These are phyloP conservation scores for Talaromyces sp. DNA, from an alignment of 2,329 filamentous ascomycete genomes.

Conservation along the genomic window DNA sequence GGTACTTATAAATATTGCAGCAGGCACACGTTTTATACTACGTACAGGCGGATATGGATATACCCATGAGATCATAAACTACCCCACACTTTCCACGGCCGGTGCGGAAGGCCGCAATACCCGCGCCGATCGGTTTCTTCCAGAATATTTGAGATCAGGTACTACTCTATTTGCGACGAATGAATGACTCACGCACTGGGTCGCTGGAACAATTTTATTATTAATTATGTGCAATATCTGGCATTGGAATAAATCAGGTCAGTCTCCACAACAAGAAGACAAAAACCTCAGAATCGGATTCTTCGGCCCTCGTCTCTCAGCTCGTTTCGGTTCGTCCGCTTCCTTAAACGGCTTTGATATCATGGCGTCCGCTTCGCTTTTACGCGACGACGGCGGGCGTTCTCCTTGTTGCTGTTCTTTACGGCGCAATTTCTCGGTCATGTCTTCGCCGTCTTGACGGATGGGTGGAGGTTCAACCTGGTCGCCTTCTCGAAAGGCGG, in stretches of 20 bases:
- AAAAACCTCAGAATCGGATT: background rate
- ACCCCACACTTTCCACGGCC: background rate
- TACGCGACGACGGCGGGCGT: background rate
- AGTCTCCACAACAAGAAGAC: background rate
- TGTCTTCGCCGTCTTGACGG: background rate
- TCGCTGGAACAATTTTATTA: background rate
- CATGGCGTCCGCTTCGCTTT: background rate
- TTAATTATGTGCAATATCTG: background rate
- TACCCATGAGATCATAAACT: background rate
- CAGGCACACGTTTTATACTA: background rate
- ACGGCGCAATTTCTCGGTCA: background rate
- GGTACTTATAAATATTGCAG: background rate
- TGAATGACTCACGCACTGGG: background rate
- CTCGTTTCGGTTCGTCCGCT: background rate
- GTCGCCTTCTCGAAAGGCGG: constrained; percentile 36
- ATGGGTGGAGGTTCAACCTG: background rate
- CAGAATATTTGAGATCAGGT: too few relatives aligned
- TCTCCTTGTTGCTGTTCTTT: background rate
- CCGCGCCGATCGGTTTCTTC: background rate
- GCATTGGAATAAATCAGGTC: background rate
- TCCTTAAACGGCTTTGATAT: background rate
- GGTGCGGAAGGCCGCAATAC: constrained; percentile 11
- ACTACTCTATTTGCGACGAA: background rate
- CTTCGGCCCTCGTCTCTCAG: background rate
- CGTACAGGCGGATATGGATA: constrained; percentile 1